phyloP scores from a whole-genome alignment of 495 filamentous ascomycete species.

The Halenospora varia region DNA sequence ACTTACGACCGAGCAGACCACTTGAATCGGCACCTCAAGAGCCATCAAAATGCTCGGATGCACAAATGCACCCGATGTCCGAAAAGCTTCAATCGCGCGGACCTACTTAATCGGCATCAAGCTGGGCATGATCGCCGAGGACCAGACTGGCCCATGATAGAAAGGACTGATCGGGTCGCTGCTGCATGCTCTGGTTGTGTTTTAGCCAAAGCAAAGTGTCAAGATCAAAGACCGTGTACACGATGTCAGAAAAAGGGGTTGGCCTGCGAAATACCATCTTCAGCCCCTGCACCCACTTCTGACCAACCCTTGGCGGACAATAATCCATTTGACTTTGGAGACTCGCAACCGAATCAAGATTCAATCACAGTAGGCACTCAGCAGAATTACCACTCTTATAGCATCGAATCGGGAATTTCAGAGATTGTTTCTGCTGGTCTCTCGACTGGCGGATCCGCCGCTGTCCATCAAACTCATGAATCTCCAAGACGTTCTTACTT shows the following conservation, averaged over 20 bases:
- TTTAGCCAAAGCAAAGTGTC: conserved; percentile 51
- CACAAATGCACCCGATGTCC: conserved; percentile 63
- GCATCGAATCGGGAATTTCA: too few species aligned
- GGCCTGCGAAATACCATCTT: conserved; percentile 1
- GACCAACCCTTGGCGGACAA: not conserved
- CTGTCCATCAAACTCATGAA: too few species aligned
- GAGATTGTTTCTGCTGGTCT: too few species aligned
- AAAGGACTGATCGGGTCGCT: conserved; percentile 31
- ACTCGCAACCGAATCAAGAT: too few species aligned
- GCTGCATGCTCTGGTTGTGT: conserved; percentile 54
- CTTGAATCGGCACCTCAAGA: conserved; percentile 65
- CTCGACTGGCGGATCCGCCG: too few species aligned
- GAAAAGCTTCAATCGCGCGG: conserved; percentile 60
- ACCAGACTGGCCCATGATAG: not conserved
- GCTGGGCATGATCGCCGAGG: conserved; percentile 4
- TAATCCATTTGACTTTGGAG: too few species aligned
- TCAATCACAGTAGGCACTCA: too few species aligned
- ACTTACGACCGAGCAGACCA: conserved; percentile 66
- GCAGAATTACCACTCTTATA: too few species aligned
- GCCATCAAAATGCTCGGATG: conserved; percentile 66
- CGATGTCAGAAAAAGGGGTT: conserved; percentile 38
- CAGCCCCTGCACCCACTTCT: not conserved
- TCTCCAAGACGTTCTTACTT: too few species aligned
- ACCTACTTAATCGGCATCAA: conserved; percentile 29
- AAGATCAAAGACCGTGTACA: conserved; percentile 47